Percentiles rank a stretch among this genome's conserved stretches.
Evolutionary conservation across 2,329 filamentous ascomycete species (phyloP).

Genomic region (Aspergillus uvarum): DNA sequence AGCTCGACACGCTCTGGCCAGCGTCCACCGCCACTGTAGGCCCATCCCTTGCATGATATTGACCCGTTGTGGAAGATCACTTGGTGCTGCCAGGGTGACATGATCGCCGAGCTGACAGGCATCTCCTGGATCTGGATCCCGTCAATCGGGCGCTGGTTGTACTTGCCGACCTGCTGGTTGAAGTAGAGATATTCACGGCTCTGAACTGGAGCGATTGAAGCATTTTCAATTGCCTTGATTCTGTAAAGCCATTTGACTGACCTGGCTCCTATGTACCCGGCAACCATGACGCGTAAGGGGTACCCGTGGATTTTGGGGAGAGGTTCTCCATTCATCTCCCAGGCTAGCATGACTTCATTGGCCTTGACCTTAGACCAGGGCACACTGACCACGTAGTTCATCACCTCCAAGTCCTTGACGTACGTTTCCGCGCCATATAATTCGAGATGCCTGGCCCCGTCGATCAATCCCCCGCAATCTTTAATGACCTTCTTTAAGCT

Average conservation of each 20-base stretch:
- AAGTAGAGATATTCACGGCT: constrained; percentile 68
- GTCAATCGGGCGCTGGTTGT: constrained; percentile 59
- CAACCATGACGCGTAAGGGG: constrained; percentile 61
- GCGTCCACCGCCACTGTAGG: constrained; percentile 58
- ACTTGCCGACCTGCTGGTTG: constrained; percentile 66
- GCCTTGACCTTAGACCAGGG: constrained; percentile 67
- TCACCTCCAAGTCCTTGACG: constrained; percentile 64
- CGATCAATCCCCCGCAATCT: constrained; percentile 61
- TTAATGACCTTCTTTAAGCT: constrained; percentile 70
- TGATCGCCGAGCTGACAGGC: constrained; percentile 67
- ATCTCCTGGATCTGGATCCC: constrained; percentile 71
- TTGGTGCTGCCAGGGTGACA: constrained; percentile 62
- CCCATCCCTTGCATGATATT: constrained; percentile 59
- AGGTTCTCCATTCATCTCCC: constrained; percentile 69
- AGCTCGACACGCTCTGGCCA: constrained; percentile 66
- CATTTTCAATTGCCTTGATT: constrained; percentile 60
- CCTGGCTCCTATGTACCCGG: constrained; percentile 67
- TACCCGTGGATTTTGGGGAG: constrained; percentile 66
- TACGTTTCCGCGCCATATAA: constrained; percentile 71
- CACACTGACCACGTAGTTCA: constrained; percentile 68
- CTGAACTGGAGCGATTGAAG: constrained; percentile 62
- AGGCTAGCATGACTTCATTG: constrained; percentile 66
- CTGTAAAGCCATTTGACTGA: constrained; percentile 64
- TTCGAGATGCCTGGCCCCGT: constrained; percentile 62
- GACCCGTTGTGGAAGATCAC: constrained; percentile 60